These are phyloP conservation scores for Schwanniomyces vanrijiae DNA, from an alignment of 805 yeast genomes.

Conservation along the genomic window DNA sequence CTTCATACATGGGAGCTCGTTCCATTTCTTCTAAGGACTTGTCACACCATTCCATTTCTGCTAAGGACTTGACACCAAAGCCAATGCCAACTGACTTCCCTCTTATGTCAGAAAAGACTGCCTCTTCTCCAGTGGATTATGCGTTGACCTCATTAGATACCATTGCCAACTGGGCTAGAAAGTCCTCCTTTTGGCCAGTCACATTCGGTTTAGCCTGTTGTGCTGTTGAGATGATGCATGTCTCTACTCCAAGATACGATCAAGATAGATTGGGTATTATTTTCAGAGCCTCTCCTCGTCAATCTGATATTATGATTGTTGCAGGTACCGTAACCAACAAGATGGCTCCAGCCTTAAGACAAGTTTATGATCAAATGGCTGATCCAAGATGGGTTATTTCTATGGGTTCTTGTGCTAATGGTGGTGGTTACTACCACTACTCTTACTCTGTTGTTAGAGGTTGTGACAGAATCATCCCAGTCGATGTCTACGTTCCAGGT, in stretches of 20 bases:
- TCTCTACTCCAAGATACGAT: conserved; percentile 86
- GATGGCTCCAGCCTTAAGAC: conserved; percentile 93
- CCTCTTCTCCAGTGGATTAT: conserved; percentile 64
- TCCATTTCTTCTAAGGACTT: conserved; percentile 40
- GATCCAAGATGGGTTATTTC: conserved; percentile 94
- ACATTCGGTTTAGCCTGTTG: conserved; percentile 92
- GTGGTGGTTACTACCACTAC: conserved; percentile 91
- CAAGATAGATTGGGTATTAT: conserved; percentile 90
- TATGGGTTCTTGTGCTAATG: conserved; percentile 93
- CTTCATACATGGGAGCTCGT: conserved; percentile 18
- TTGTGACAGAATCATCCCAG: conserved; percentile 85
- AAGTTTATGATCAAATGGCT: conserved; percentile 92
- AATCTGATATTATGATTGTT: conserved; percentile 87
- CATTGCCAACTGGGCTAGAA: conserved; percentile 88
- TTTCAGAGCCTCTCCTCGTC: conserved; percentile 93
- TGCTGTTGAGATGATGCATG: conserved; percentile 96
- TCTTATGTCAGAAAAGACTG: conserved; percentile 61
- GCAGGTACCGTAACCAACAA: conserved; percentile 90
- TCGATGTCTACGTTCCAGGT: conserved; percentile 88
- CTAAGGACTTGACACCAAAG: conserved; percentile 49
- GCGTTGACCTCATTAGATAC: conserved; percentile 80
- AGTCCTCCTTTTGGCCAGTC: conserved; percentile 91
- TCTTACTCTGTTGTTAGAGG: conserved; percentile 88
- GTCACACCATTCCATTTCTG: conserved; percentile 41
- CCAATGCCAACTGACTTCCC: conserved; percentile 67